Percentiles rank a stretch among this genome's conserved stretches.
phyloP scores from a whole-genome alignment of 2,329 filamentous ascomycete genomes.

The Cordyceps militaris region DNA sequence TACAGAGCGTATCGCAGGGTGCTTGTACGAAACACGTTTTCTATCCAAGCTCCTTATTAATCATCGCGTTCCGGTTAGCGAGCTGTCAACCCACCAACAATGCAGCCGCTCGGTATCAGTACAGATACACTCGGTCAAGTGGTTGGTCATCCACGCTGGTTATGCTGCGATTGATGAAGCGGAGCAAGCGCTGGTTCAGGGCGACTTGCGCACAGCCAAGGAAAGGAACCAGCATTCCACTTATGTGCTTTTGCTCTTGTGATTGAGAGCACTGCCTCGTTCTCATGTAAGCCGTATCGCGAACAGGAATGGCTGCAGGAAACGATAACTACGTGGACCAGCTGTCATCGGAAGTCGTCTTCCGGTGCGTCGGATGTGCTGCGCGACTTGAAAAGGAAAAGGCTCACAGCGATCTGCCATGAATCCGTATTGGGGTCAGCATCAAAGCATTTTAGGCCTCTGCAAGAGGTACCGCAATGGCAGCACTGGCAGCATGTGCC shows the following conservation, averaged over 20 bases:
- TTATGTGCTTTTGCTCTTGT: neutral
- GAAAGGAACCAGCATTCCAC: neutral
- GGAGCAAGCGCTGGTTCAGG: neutral
- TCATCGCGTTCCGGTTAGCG: neutral
- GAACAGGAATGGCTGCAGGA: neutral
- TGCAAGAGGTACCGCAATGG: neutral
- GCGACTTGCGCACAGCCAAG: neutral
- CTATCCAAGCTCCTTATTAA: neutral
- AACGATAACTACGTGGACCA: neutral
- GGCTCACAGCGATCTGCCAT: neutral
- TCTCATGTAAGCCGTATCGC: neutral
- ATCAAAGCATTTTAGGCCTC: neutral
- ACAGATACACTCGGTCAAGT: neutral
- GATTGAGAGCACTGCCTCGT: neutral
- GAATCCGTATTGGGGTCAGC: neutral
- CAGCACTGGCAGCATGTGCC: neutral
- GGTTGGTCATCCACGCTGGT: neutral
- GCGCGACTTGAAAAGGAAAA: neutral
- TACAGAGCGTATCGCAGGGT: neutral
- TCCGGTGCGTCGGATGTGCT: neutral
- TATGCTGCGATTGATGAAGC: slow-evolving; percentile 3
- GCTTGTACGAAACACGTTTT: neutral
- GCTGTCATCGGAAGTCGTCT: neutral
- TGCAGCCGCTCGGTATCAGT: neutral
- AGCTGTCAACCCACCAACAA: neutral